Conservation (phyloP, 208 protist genomes). For the Jaenimonas drosophilae region DNA sequence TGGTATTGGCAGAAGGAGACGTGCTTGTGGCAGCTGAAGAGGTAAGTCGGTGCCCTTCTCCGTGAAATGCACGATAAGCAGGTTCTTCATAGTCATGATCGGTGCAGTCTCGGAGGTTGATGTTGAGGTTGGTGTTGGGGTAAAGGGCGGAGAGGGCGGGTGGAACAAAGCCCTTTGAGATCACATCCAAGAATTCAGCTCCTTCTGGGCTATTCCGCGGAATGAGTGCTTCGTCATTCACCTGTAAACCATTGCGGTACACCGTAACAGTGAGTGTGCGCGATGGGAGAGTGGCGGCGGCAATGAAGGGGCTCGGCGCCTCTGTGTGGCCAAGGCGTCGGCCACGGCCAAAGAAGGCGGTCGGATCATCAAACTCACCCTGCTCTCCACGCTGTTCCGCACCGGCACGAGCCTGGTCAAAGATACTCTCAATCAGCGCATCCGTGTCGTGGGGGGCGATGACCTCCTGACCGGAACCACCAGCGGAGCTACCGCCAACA, state of each 20-base stretch:
- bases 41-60: constrained; percentile 38
- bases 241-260: constrained; percentile 51
- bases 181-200: constrained; percentile 28
- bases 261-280: constrained; percentile 39
- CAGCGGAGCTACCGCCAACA: constrained; percentile 31
- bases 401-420: constrained; percentile 13
- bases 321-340: constrained; percentile 69
- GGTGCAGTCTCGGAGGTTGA: constrained; percentile 48
- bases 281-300: constrained; percentile 28
- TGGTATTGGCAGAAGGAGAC: neutral
- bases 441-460: constrained; percentile 10
- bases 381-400: neutral
- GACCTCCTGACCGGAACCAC: constrained; percentile 44
- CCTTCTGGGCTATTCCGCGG: constrained; percentile 36
- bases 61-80: constrained; percentile 43
- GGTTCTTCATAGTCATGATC: constrained; percentile 29
- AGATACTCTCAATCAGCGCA: constrained; percentile 21
- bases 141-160: constrained; percentile 26
- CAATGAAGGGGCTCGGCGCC: constrained; percentile 50
- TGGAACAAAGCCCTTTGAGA: constrained; percentile 55
- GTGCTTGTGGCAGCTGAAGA: constrained; percentile 2
- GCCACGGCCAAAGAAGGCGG: constrained; percentile 60
- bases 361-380: constrained; percentile 7
- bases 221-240: constrained; percentile 40
- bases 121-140: constrained; percentile 45